These are phyloP conservation scores for Nicotiana tabacum DNA, from an alignment of 257 asterid species.

Conservation along the genomic window DNA sequence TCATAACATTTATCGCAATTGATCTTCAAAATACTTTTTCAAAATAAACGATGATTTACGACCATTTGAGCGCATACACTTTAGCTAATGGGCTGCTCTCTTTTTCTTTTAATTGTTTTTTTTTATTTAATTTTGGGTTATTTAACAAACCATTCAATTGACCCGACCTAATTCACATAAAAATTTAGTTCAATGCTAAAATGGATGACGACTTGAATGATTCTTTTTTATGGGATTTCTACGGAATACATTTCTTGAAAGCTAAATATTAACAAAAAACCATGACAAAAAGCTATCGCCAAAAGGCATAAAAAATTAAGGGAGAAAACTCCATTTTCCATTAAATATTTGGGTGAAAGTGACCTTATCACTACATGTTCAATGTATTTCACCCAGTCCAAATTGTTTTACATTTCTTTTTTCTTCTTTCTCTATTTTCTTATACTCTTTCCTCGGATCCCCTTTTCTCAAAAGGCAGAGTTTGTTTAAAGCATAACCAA, in stretches of 20 bases:
- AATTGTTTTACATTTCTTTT: neutral
- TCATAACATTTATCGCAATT: neutral
- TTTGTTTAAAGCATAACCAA: neutral
- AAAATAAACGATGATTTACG: too few relatives aligned
- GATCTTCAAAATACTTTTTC: too few relatives aligned
- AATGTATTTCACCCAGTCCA: neutral
- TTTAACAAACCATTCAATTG: neutral
- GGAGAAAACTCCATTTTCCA: neutral
- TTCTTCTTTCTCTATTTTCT: neutral
- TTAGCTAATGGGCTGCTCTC: neutral
- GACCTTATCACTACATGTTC: conserved; percentile 9
- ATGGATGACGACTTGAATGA: neutral
- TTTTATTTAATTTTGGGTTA: too few relatives aligned
- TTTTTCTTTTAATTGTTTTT: too few relatives aligned
- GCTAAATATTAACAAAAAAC: neutral
- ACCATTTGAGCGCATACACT: too few relatives aligned
- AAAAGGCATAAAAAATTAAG: neutral
- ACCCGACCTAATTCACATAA: neutral
- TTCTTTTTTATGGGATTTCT: neutral
- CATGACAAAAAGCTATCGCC: neutral
- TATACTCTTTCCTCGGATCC: neutral
- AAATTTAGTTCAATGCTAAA: neutral
- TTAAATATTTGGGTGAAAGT: conserved; percentile 4
- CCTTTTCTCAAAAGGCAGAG: neutral
- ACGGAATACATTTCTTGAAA: conserved; percentile 2